Conservation (phyloP, 2,329 filamentous ascomycete genomes). For the Colletotrichum sp. region DNA sequence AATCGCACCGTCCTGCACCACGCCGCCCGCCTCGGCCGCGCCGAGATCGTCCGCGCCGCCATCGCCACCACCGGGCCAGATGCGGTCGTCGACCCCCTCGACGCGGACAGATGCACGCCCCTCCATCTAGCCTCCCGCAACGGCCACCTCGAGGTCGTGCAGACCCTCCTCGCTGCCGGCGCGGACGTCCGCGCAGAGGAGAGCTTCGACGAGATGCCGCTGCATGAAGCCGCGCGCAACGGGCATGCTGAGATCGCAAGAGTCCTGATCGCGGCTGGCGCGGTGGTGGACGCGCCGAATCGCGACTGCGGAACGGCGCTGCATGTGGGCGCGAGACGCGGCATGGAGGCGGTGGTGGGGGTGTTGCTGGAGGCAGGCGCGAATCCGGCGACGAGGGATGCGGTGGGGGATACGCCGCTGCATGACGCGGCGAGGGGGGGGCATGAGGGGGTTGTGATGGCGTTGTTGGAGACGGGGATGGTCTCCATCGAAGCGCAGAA, state of each 20-base stretch:
- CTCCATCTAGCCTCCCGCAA: no score
- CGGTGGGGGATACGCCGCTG: constrained; percentile 22
- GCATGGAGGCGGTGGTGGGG: not conserved
- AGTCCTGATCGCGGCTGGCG: constrained; percentile 15
- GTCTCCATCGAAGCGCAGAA: constrained; percentile 23
- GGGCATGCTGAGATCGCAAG: constrained; percentile 11
- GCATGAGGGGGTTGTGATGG: constrained; percentile 12
- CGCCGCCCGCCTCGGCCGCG: constrained; percentile 16
- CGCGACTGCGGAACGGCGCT: constrained; percentile 20
- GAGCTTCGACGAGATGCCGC: constrained; percentile 19
- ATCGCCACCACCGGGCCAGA: not conserved
- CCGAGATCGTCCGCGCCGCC: constrained; percentile 11
- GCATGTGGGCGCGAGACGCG: constrained; percentile 10
- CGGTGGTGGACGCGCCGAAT: constrained; percentile 21
- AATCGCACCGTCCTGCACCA: constrained; percentile 20
- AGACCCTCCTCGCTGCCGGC: constrained; percentile 9
- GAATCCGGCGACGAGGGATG: constrained; percentile 22
- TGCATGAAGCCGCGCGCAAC: constrained; percentile 15
- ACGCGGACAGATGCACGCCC: constrained; percentile 18
- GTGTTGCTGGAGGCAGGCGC: constrained; percentile 12
- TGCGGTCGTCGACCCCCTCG: constrained; percentile 15
- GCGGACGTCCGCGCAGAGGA: constrained; percentile 22
- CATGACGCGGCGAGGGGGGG: constrained; percentile 20
- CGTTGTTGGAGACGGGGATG: constrained; percentile 19
- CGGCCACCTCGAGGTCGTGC: constrained; percentile 22